Base-by-base conservation (phyloP, 148 eudicot genomes). In the Gaultheria prostrata region DNA sequence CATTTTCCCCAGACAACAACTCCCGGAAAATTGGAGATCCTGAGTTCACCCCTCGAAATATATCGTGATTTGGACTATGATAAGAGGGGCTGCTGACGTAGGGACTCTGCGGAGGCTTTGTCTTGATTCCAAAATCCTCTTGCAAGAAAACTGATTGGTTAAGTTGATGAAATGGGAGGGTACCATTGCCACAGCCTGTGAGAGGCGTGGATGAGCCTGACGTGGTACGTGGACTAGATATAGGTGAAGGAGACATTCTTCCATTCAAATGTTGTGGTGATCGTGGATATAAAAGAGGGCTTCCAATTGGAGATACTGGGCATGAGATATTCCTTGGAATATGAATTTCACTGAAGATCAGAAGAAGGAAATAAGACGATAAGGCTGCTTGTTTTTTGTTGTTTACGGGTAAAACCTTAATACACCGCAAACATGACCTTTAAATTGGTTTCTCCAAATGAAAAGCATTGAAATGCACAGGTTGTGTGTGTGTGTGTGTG, bases 231-330 rank as follows among this genome's bases (percentile, higher is more conserved):
- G 99, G 99, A 85, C 97, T 97, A 75, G 94, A 93, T 85, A 97
- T 92, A 48, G 98, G 95, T 5, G 98, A 95, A 4, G 99, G 99
- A 69, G 99, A 89, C 89, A 92, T 85, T 86, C 90, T 88, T 78
- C 99, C 98, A 70, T 87, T 93, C 71, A 92, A 80, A 70, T 91
- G 94, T 80, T 88, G 99, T 11, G 95, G 98, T 78, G 95, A 94
- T 82, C 95, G 87, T 78, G 98, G 87, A 84, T 93, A 86, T 70
- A 94, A 75, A 73, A 97, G 91, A 59, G 99, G 99, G 83, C 99
- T 97, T 48, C 99, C 98, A 45, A 93, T 92, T 46, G 99, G 99
- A 65, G 99, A 97, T 67, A 97, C 99, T 1, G 99, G 98, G 85
- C 96, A 94, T 49, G 99, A 96, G 84, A 96, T 91, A 79, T 94